These are phyloP conservation scores for Nannizziopsis barbatae DNA, from an alignment of 2,329 filamentous ascomycete species.

Conservation along the genomic window DNA sequence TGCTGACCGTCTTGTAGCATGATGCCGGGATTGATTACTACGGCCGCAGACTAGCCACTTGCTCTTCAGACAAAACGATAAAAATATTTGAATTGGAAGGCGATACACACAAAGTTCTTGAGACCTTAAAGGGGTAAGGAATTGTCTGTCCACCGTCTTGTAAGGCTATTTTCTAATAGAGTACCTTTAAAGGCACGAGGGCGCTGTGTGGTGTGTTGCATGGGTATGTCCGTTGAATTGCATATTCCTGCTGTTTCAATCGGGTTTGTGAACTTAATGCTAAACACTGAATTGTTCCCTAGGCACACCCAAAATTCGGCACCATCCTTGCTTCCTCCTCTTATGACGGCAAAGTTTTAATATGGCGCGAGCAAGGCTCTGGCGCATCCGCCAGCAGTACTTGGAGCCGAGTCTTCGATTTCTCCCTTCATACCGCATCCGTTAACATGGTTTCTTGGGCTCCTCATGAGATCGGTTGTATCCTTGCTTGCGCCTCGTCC, in stretches of 20 bases:
- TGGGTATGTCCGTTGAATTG: slow-evolving; percentile 48
- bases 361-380: slow-evolving; percentile 76
- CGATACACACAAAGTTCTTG: slow-evolving; percentile 75
- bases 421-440: slow-evolving; percentile 83
- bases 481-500: slow-evolving; percentile 86
- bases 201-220: slow-evolving; percentile 92
- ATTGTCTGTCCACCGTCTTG: neutral
- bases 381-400: slow-evolving; percentile 37
- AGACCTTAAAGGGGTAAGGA: slow-evolving; percentile 82
- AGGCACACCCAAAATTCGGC: slow-evolving; percentile 93
- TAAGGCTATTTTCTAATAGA: neutral
- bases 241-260: neutral
- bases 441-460: slow-evolving; percentile 97
- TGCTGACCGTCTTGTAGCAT: slow-evolving; percentile 49
- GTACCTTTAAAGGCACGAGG: slow-evolving; percentile 61
- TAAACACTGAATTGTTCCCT: neutral
- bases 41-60: slow-evolving; percentile 87
- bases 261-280: neutral
- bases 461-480: slow-evolving; percentile 89
- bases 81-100: slow-evolving; percentile 98
- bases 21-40: slow-evolving; percentile 99
- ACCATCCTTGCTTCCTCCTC: slow-evolving; percentile 91
- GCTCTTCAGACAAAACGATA: slow-evolving; percentile 95
- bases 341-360: slow-evolving; percentile 96
- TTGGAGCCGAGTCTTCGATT: slow-evolving; percentile 85